Base-by-base conservation (phyloP, 2,329 filamentous ascomycete genomes). In the Bimuria novae-zelandiae region DNA sequence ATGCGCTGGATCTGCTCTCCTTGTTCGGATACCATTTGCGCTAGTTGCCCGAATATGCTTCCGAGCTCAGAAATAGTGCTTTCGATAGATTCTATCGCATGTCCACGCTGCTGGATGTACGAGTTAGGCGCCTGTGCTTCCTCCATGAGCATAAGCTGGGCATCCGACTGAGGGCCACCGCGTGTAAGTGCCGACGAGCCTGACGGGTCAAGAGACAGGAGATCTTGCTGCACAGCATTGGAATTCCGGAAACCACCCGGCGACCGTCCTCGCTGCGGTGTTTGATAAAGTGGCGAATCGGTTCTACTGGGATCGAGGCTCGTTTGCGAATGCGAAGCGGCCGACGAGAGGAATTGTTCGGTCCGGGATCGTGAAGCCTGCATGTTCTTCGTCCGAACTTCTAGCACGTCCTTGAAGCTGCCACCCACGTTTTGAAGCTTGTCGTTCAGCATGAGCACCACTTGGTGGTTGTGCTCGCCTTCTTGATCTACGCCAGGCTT, bases 1-100 rank as follows among this genome's bases (percentile, higher is more conserved):
- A 97, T 97, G 44, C 93, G 83, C 76, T 97, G 91, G 61, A 99
- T 96, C 89, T 96, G 96, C 76, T 97, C 94, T 56, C 90, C 91
- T 77, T 99, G 94, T 74, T 99, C 93, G 50, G 89, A 91, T 25
- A 99, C 94, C 94, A 99, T 97, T 62, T 90, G 87, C 30, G 94
- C 93, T 44, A 99, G 79, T 75, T 99, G 93, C 7, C 92, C 90
- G 72, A 97, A 97, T 57, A 97, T 97, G 12, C 88, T 82, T 23
- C 94, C 94, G 1, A 99, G 81, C 72, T 99, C 94, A 58, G 85
- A 86, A 63, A 99, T 99, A 1, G 94, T 99, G 63, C 90, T 87
- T 74, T 99, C 94, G 55, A 99, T 99, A 4, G 92, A 90, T 71
- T 97, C 93, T 59, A 99, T 97, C 0, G 94, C 94, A 73, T 97